Evolutionary conservation across 2,329 filamentous ascomycete genomes (phyloP).

Genomic region (Trichoderma oligosporum): DNA sequence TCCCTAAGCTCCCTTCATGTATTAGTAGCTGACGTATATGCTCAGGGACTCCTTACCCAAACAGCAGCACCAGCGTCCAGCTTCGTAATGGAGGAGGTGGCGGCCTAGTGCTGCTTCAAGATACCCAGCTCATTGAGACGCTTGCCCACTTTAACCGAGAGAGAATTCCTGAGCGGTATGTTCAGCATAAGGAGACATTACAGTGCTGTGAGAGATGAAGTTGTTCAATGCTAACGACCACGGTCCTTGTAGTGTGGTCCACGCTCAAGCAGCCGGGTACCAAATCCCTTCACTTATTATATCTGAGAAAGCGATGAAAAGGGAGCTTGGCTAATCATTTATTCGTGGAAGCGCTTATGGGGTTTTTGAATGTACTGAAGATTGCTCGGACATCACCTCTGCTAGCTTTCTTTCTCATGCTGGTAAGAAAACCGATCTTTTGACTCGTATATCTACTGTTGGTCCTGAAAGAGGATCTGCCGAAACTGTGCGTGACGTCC

Average conservation of each 20-base stretch:
- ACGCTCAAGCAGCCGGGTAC: constrained; percentile 33
- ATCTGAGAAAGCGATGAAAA: no score
- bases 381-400: constrained; percentile 65
- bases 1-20: not conserved
- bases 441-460: constrained; percentile 72
- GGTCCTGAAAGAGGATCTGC: constrained; percentile 64
- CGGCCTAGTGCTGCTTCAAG: constrained; percentile 34
- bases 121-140: constrained; percentile 52
- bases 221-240: no score
- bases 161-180: constrained; percentile 49
- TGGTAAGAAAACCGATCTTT: constrained; percentile 59
- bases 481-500: constrained; percentile 68
- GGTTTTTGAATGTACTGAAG: constrained; percentile 62
- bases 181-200: not conserved
- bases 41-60: not conserved
- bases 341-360: constrained; percentile 71
- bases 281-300: no score
- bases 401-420: constrained; percentile 57
- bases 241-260: constrained; percentile 26
- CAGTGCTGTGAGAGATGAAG: not conserved
- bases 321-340: no score
- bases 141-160: constrained; percentile 54
- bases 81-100: constrained; percentile 11
- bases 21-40: not conserved
- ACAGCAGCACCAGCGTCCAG: constrained; percentile 12